A percentile compares a stretch with the other conserved stretches of the same genome.
Evolutionary conservation across 2,329 filamentous ascomycete species (phyloP).

Genomic region (Ambrosiella xylebori): DNA sequence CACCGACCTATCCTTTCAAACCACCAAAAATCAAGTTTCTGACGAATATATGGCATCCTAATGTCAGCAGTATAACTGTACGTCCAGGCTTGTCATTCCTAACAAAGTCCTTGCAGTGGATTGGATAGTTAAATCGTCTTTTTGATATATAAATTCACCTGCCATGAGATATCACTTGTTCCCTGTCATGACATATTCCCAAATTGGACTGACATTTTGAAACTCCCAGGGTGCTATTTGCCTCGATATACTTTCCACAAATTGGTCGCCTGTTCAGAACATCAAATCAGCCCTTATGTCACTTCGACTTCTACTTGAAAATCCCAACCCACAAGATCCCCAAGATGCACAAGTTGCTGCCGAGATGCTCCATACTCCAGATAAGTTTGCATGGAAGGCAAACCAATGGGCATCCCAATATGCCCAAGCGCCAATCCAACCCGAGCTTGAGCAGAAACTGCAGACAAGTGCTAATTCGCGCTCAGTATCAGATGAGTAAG

Average conservation of each 20-base stretch:
- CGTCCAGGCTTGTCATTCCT: conserved; percentile 19
- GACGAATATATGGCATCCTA: conserved; percentile 94
- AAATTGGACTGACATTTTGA: not conserved
- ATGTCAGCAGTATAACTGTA: conserved; percentile 86
- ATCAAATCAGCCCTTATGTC: conserved; percentile 92
- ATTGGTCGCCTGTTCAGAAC: conserved; percentile 91
- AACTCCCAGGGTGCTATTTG: conserved; percentile 75
- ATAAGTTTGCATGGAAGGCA: conserved; percentile 64
- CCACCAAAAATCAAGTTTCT: conserved; percentile 81
- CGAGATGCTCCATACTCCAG: conserved; percentile 68
- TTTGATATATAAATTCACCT: no score
- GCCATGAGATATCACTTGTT: not conserved
- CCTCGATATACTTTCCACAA: conserved; percentile 72
- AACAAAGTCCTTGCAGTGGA: not conserved
- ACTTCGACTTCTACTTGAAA: conserved; percentile 79
- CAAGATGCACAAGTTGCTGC: conserved; percentile 90
- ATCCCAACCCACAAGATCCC: conserved; percentile 86
- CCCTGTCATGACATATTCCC: not conserved
- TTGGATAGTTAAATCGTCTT: not conserved
- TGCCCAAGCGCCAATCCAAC: conserved; percentile 50
- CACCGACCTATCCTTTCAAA: conserved; percentile 80
- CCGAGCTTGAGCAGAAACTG: not conserved
- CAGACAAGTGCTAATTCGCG: no score
- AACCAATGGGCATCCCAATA: conserved; percentile 79
- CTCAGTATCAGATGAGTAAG: conserved; percentile 15